These are phyloP conservation scores for Thermochaetoides thermophila DNA, from an alignment of 495 filamentous ascomycete genomes.

Conservation along the genomic window DNA sequence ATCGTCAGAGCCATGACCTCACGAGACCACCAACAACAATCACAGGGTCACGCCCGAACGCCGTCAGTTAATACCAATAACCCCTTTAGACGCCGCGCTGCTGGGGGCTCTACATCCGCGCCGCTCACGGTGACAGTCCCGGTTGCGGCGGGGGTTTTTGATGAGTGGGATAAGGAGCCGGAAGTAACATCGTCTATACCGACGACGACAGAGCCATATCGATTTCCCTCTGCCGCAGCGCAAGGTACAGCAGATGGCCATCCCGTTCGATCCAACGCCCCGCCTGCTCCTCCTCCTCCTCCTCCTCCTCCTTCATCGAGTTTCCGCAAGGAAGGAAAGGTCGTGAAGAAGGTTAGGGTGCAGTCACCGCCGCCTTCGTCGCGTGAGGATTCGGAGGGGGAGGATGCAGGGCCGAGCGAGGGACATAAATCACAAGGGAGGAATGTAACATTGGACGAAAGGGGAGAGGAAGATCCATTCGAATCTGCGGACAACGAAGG, in stretches of 20 bases:
- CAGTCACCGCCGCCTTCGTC: constrained; percentile 40
- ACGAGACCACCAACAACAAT: too few species aligned
- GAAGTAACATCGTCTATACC: too few species aligned
- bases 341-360: constrained; percentile 40
- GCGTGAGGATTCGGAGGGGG: constrained; percentile 16
- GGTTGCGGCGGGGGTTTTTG: too few species aligned
- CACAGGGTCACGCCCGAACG: too few species aligned
- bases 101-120: too few species aligned
- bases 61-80: too few species aligned
- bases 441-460: constrained; percentile 5
- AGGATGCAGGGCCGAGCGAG: constrained; percentile 7
- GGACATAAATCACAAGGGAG: background rate
- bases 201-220: too few species aligned
- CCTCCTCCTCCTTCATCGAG: constrained; percentile 21
- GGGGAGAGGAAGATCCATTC: constrained; percentile 16
- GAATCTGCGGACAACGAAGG: background rate
- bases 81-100: too few species aligned
- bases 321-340: constrained; percentile 32
- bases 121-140: too few species aligned
- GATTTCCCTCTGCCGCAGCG: constrained; percentile 1
- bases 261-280: background rate
- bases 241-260: constrained; percentile 6
- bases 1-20: too few species aligned
- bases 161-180: too few species aligned
- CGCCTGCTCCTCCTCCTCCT: constrained; percentile 5